Conservation (phyloP, 371 early-diverging fungal genomes). For the Lichtheimia ornata region DNA sequence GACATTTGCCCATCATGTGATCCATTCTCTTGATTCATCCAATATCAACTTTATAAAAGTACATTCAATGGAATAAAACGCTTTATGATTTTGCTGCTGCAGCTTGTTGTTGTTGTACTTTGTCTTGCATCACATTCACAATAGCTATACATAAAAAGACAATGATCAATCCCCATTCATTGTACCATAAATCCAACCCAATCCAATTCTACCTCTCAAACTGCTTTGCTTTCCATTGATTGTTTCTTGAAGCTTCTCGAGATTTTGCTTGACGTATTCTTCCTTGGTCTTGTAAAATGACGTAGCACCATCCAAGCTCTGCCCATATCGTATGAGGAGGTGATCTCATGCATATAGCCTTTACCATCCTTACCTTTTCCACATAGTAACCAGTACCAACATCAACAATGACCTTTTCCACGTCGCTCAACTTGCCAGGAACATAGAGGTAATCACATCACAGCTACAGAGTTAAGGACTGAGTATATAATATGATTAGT, state of each 20-base stretch:
- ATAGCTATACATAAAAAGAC: slow-evolving; percentile 28
- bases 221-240: slow-evolving; percentile 76
- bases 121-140: slow-evolving; percentile 57
- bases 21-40: too few relatives aligned
- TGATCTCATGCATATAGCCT: not conserved
- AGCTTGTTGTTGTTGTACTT: slow-evolving; percentile 39
- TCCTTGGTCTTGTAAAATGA: slow-evolving; percentile 80
- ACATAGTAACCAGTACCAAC: slow-evolving; percentile 96
- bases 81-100: slow-evolving; percentile 8
- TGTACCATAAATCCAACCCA: not conserved
- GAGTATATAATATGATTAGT: not conserved
- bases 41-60: too few relatives aligned
- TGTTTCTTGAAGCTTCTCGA: slow-evolving; percentile 76
- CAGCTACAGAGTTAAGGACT: slow-evolving; percentile 8
- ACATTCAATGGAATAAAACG: too few relatives aligned
- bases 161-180: not conserved
- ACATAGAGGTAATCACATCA: slow-evolving; percentile 75
- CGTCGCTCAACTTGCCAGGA: slow-evolving; percentile 81
- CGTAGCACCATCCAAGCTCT: slow-evolving; percentile 74
- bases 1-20: too few relatives aligned
- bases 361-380: slow-evolving; percentile 72
- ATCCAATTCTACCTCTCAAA: slow-evolving; percentile 59
- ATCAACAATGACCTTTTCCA: slow-evolving; percentile 89
- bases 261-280: slow-evolving; percentile 71
- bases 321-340: not conserved